Conservation (phyloP, 768 basidiomycete species). For the Postia placenta region DNA sequence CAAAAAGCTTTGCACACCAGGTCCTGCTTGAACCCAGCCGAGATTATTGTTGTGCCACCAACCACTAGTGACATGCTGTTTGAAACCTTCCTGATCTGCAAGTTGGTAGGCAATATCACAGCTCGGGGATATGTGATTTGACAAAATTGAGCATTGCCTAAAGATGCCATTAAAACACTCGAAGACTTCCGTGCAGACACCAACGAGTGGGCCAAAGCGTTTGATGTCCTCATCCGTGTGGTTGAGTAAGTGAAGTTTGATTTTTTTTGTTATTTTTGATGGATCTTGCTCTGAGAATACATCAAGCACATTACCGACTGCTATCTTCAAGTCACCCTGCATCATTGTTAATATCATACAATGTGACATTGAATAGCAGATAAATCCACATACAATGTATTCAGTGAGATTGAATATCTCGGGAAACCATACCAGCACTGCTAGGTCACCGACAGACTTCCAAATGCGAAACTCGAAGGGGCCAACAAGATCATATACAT, state of each 20-base stretch:
- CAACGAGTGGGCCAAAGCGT: conserved; percentile 27
- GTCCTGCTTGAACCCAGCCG: no score
- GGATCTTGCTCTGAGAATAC: conserved; percentile 22
- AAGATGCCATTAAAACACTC: conserved; percentile 38
- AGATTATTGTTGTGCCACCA: no score
- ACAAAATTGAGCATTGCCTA: conserved; percentile 29
- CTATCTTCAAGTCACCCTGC: no score
- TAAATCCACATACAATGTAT: not conserved
- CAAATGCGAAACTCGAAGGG: not conserved
- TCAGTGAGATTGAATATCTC: not conserved
- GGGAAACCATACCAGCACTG: not conserved
- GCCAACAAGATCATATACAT: conserved; percentile 6
- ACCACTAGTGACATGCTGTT: conserved; percentile 18
- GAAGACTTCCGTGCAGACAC: conserved; percentile 27
- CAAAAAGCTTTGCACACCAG: no score
- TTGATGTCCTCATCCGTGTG: conserved; percentile 24
- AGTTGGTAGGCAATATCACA: conserved; percentile 33
- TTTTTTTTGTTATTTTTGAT: conserved; percentile 19
- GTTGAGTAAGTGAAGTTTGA: conserved; percentile 29
- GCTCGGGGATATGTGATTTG: conserved; percentile 37
- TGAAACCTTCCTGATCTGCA: conserved; percentile 23
- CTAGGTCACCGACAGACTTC: not conserved
- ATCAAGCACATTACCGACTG: conserved; percentile 1
- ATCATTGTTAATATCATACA: no score
- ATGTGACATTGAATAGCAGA: no score